Conservation (phyloP, 129 eudicot species). For the Gnaphalium uliginosum region DNA sequence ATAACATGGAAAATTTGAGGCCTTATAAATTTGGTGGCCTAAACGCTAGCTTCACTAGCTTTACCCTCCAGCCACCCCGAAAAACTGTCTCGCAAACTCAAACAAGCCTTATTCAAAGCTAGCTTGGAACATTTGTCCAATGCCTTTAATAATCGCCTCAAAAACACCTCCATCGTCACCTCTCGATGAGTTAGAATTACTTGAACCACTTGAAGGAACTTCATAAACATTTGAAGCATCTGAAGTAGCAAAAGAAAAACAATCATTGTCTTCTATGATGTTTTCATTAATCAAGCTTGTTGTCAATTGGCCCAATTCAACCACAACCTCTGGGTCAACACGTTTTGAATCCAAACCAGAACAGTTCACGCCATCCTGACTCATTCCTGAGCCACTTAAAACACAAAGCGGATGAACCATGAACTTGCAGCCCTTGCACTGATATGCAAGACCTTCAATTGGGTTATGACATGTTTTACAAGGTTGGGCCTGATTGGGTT, state of each 20-base stretch:
- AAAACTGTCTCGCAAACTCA: no score
- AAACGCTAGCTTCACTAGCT: no score
- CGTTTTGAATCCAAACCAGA: not conserved
- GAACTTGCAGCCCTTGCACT: slow-evolving; percentile 17
- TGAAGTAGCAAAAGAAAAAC: slow-evolving; percentile 1
- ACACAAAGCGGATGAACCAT: slow-evolving; percentile 21
- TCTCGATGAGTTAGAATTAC: not conserved
- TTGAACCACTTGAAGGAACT: slow-evolving; percentile 3
- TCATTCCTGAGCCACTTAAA: not conserved
- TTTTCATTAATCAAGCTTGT: not conserved
- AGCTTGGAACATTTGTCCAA: slow-evolving; percentile 22
- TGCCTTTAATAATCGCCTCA: slow-evolving; percentile 10
- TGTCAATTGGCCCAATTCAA: slow-evolving; percentile 8
- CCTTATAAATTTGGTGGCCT: no score
- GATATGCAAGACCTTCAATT: slow-evolving; percentile 17
- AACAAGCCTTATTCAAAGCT: not conserved
- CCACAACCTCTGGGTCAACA: slow-evolving; percentile 4
- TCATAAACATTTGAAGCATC: slow-evolving; percentile 6
- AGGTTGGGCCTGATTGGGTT: not conserved
- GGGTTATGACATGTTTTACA: slow-evolving; percentile 20
- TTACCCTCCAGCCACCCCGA: no score
- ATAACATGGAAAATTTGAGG: no score
- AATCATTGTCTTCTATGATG: not conserved
- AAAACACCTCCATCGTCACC: not conserved
- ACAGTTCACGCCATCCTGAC: not conserved